phyloP scores from a whole-genome alignment of 352 stramenopile species.

The Phytopythium cucurbitacearum region DNA sequence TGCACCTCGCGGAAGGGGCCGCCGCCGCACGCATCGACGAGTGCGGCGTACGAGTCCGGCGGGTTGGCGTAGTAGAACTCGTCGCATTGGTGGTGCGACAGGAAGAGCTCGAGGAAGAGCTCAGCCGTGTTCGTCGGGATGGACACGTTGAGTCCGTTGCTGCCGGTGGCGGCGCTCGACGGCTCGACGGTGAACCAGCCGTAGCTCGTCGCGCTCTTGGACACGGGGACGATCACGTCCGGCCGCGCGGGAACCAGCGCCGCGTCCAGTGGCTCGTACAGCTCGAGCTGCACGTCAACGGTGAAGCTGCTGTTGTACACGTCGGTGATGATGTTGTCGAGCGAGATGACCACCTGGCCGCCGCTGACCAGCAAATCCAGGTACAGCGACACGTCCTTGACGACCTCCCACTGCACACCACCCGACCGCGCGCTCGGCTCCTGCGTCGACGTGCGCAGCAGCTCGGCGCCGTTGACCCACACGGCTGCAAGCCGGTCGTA shows the following conservation, averaged over 20 bases:
- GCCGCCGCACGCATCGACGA: constrained; percentile 8
- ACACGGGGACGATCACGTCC: constrained; percentile 40
- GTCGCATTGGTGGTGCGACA: constrained; percentile 73
- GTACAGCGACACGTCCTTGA: constrained; percentile 69
- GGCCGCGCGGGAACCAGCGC: constrained; percentile 17
- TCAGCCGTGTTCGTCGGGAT: constrained; percentile 59
- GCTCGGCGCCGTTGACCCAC: constrained; percentile 66
- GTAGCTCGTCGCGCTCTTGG: constrained; percentile 40
- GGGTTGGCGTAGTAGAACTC: constrained; percentile 77
- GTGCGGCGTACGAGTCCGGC: constrained; percentile 17
- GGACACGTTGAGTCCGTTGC: constrained; percentile 35
- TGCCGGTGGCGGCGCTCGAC: constrained; percentile 14
- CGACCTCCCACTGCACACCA: constrained; percentile 50
- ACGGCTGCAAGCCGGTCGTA: constrained; percentile 72
- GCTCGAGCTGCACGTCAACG: constrained; percentile 50
- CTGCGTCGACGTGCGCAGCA: constrained; percentile 71
- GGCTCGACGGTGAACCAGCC: constrained; percentile 68
- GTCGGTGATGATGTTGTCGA: constrained; percentile 65
- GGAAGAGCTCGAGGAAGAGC: constrained; percentile 63
- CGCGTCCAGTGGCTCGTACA: constrained; percentile 30
- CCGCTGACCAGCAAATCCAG: constrained; percentile 34
- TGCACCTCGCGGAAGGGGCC: constrained; percentile 70
- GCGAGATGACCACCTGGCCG: constrained; percentile 46
- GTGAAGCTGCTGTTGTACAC: constrained; percentile 65
- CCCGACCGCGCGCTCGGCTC: constrained; percentile 41